Base-by-base conservation (phyloP, 805 yeast species). In the Sugiyamaella chiloensis region DNA sequence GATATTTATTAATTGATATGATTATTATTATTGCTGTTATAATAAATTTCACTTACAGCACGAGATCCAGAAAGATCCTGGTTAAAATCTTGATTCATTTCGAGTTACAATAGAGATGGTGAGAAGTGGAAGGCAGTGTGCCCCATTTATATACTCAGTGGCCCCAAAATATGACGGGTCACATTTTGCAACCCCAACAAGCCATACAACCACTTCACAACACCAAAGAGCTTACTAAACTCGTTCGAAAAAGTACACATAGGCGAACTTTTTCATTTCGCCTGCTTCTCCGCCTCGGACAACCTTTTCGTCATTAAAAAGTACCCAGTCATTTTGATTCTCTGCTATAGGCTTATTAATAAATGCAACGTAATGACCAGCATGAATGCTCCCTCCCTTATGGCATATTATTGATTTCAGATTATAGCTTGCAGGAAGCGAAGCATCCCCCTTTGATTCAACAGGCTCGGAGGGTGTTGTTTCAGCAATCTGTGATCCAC, bases 311-410 rank as follows among this genome's bases (percentile, higher is more conserved):
- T 89, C 97, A 61, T 89, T 89, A 68, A 80, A 90, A 36, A 89
- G 69, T 1, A 84, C 83, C 96, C 96, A 88, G 45, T 71, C 68
- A 9, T 53, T 60, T 44, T 58, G 62, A 1, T 70, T 74, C 2
- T 69, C 68, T 9, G 46, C 6, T 2, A 65, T 48, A 1, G 43
- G 45, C 50, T 78, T 76, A 47, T 72, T 75, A 26, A 86, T 70
- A 58, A 85, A 89, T 1, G 83, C 86, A 34, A 90, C 96, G 64
- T 89, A 89, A 63, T 89, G 97, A 0, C 96, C 96, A 0, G 96
- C 86, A 56, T 90, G 96, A 1, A 87, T 84, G 9, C 95, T 84
- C 1, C 80, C 73, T 5, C 97, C 97, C 63, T 89, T 90, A 64
- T 89, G 97, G 62, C 96, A 88, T 12, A 90, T 72, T 4, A 86